Percentiles rank a stretch among this genome's conserved stretches.
phyloP scores from a whole-genome alignment of 805 yeast genomes.

The Lipomyces yamadae region DNA sequence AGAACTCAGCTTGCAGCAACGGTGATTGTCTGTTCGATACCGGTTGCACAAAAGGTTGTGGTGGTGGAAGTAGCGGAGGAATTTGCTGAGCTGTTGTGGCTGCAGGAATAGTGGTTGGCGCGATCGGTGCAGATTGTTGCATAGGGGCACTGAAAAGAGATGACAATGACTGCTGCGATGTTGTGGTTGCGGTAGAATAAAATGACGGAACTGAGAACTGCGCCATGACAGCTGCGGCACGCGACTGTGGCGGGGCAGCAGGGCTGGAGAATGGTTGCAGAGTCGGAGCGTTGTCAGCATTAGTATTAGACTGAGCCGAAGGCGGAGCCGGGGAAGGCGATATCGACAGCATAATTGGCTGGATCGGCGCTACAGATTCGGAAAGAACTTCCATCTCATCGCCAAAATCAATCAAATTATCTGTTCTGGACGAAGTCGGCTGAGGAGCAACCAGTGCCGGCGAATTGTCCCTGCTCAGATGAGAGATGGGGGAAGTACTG shows the following conservation, averaged over 20 bases:
- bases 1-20: not conserved
- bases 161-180: not conserved
- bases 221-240: constrained; percentile 22
- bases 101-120: not conserved
- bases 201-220: constrained; percentile 16
- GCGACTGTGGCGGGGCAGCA: constrained; percentile 4
- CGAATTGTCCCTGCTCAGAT: constrained; percentile 23
- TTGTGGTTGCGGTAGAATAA: not conserved
- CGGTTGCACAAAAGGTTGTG: constrained; percentile 12
- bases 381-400: constrained; percentile 50
- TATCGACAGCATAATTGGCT: constrained; percentile 22
- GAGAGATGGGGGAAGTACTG: constrained; percentile 13
- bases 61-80: constrained; percentile 7
- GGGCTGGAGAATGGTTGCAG: constrained; percentile 1
- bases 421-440: constrained; percentile 49
- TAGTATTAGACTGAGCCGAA: constrained; percentile 5
- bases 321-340: constrained; percentile 26
- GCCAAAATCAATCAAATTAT: constrained; percentile 72
- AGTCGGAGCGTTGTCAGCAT: not conserved
- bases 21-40: constrained; percentile 1
- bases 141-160: not conserved
- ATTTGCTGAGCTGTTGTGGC: not conserved
- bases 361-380: constrained; percentile 9
- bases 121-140: not conserved
- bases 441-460: constrained; percentile 8